Evolutionary conservation across 75 land plant species (phyloP).

Genomic region (Sequoia sempervirens): DNA sequence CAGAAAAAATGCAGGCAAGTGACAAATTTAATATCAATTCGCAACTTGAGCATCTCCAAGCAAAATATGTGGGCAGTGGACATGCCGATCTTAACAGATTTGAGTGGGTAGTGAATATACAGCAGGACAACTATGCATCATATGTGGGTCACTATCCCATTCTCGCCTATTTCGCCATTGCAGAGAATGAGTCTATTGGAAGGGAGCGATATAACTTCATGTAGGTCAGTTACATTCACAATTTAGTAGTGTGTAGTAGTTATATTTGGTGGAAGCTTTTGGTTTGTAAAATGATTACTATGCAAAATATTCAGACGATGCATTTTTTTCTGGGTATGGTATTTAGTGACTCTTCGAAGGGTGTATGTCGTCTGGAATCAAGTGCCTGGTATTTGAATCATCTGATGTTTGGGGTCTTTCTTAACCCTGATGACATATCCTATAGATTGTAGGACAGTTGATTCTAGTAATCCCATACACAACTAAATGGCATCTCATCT

Average conservation of each 20-base stretch:
- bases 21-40: slow-evolving; percentile 91
- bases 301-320: no score
- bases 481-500: no score
- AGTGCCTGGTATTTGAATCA: no score
- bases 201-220: slow-evolving; percentile 57
- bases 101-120: slow-evolving; percentile 66
- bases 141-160: slow-evolving; percentile 53
- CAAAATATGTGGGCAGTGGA: slow-evolving; percentile 90
- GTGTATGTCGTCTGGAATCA: no score
- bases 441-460: no score
- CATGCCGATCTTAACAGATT: slow-evolving; percentile 86
- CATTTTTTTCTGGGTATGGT: no score
- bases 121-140: slow-evolving; percentile 55
- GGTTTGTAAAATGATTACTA: no score
- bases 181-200: slow-evolving; percentile 62
- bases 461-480: no score
- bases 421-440: no score
- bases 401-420: no score
- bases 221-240: slow-evolving; percentile 26
- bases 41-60: slow-evolving; percentile 91
- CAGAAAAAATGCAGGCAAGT: slow-evolving; percentile 34
- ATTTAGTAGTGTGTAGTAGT: background rate
- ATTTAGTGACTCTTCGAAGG: no score
- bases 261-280: background rate
- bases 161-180: slow-evolving; percentile 48